Evolutionary conservation across 345 rosid species (phyloP).

Genomic region (Psidium guajava): DNA sequence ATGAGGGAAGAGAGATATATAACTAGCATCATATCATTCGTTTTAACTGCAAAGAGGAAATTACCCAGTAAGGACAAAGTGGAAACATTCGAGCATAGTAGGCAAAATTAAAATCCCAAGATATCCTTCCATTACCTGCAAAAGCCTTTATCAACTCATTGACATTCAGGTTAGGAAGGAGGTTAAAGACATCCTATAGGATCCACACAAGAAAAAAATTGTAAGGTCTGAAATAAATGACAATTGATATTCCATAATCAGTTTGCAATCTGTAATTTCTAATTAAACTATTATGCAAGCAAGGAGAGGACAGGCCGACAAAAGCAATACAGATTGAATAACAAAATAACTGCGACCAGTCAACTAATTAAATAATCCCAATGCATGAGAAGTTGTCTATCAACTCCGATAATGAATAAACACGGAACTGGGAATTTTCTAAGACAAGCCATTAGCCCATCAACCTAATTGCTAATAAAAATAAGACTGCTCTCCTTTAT

Average conservation of each 20-base stretch:
- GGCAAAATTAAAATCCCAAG: background rate
- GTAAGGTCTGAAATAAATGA: background rate
- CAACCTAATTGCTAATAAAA: background rate
- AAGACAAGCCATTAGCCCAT: background rate
- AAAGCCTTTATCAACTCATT: conserved; percentile 66
- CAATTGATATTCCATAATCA: background rate
- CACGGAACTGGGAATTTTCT: background rate
- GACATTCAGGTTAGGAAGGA: conserved; percentile 76
- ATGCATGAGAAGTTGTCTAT: background rate
- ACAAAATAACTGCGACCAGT: background rate
- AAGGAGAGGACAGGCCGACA: background rate
- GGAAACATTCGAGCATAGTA: background rate
- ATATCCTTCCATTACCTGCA: conserved; percentile 41
- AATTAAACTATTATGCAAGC: background rate
- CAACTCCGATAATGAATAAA: background rate
- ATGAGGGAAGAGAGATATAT: conserved; percentile 72
- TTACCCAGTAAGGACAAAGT: background rate
- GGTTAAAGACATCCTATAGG: conserved; percentile 78
- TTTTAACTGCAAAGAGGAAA: conserved; percentile 50
- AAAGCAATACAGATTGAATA: background rate
- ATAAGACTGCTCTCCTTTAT: background rate
- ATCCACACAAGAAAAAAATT: background rate
- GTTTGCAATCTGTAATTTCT: background rate
- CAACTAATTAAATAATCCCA: background rate
- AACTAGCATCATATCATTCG: conserved; percentile 88